Conservation (phyloP, 1,284 basidiomycete species). For the Boletellus sp. region DNA sequence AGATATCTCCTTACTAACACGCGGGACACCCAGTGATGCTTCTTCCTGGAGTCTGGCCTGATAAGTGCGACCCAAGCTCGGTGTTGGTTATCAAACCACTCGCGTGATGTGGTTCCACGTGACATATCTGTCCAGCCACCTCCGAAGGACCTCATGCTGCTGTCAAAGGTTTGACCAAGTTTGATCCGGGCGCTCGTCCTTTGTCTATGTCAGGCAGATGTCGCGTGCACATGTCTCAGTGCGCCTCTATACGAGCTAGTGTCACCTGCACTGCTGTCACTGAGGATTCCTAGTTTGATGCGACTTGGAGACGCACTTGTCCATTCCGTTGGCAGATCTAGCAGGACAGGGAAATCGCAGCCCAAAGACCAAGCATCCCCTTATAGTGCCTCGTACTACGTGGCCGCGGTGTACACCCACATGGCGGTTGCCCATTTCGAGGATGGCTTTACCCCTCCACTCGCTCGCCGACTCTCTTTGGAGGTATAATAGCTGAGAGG, state of each 20-base stretch:
- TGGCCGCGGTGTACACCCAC: constrained; percentile 1
- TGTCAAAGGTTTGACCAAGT: no score
- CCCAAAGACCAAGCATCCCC: neutral
- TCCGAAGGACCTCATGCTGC: constrained; percentile 7
- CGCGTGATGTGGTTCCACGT: constrained; percentile 10
- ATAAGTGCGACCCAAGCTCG: constrained; percentile 22
- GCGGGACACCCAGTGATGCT: constrained; percentile 21
- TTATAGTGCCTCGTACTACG: constrained; percentile 13
- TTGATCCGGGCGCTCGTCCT: no score
- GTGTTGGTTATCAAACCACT: constrained; percentile 11
- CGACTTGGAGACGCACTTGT: neutral
- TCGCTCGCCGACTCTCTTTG: neutral
- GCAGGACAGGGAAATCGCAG: constrained; percentile 1
- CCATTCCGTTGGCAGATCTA: constrained; percentile 12
- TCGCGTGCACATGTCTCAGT: constrained; percentile 14
- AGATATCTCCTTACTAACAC: constrained; percentile 27
- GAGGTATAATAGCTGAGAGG: constrained; percentile 22
- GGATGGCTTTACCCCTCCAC: neutral
- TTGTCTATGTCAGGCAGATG: no score
- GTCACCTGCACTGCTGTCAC: neutral
- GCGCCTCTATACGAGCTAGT: neutral
- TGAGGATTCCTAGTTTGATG: constrained; percentile 8
- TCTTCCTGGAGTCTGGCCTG: constrained; percentile 12
- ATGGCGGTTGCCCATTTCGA: constrained; percentile 7
- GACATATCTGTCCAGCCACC: constrained; percentile 9